Percentiles rank a stretch among this genome's conserved stretches.
Evolutionary conservation across 352 stramenopile genomes (phyloP).

Genomic region (Phytophthora sp.): DNA sequence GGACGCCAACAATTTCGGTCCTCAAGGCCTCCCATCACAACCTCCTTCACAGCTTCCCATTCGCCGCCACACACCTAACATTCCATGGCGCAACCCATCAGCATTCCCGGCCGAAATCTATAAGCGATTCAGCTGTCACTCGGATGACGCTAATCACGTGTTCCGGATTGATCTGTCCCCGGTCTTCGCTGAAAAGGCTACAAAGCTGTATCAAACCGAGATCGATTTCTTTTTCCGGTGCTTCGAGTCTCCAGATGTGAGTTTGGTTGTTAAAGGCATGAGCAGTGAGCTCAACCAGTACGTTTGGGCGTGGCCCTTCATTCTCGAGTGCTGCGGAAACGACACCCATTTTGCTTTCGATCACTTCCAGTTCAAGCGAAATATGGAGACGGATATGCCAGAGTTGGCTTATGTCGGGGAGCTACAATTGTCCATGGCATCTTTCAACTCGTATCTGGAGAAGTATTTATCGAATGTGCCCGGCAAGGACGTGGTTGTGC

Average conservation of each 20-base stretch:
- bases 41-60: conserved; percentile 26
- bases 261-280: conserved; percentile 82
- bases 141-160: conserved; percentile 62
- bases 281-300: conserved; percentile 81
- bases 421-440: conserved; percentile 70
- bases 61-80: conserved; percentile 42
- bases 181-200: conserved; percentile 55
- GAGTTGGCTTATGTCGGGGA: conserved; percentile 77
- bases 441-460: conserved; percentile 80
- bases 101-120: conserved; percentile 59
- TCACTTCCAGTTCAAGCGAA: conserved; percentile 76
- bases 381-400: conserved; percentile 45
- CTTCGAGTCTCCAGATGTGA: conserved; percentile 83
- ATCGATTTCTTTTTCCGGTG: conserved; percentile 76
- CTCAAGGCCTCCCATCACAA: conserved; percentile 29
- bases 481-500: conserved; percentile 67
- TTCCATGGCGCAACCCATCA: conserved; percentile 61
- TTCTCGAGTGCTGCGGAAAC: conserved; percentile 76
- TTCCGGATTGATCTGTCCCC: conserved; percentile 73
- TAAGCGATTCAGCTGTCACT: conserved; percentile 58
- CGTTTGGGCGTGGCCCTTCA: conserved; percentile 84
- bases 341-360: conserved; percentile 79
- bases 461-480: conserved; percentile 66
- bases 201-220: conserved; percentile 59
- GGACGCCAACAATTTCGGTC: conserved; percentile 20